These are phyloP conservation scores for Beverwykella pulmonaria DNA, from an alignment of 495 filamentous ascomycete genomes.

Conservation along the genomic window DNA sequence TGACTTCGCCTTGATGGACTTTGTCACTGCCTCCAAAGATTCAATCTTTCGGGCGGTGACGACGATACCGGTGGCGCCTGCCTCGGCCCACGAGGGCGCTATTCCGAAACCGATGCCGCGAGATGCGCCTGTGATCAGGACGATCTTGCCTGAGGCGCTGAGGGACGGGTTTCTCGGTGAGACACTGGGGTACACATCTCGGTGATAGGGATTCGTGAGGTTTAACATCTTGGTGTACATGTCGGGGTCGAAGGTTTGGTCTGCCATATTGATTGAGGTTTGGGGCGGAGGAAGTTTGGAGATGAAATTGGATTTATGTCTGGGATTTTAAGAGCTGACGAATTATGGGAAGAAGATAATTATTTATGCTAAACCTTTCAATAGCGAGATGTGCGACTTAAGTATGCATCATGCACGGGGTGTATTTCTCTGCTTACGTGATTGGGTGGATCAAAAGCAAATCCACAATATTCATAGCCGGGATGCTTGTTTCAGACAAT, in stretches of 20 bases:
- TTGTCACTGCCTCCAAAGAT: not conserved
- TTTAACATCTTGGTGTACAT: not conserved
- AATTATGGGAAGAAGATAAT: too few species aligned
- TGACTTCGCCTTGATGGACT: not conserved
- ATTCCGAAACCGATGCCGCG: constrained; percentile 1
- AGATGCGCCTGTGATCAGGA: constrained; percentile 14
- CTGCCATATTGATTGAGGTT: not conserved
- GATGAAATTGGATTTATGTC: too few species aligned
- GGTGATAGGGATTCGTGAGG: constrained; percentile 4
- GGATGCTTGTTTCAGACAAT: too few species aligned
- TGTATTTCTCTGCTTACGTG: too few species aligned
- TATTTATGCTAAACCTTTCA: too few species aligned
- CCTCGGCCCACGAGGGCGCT: not conserved
- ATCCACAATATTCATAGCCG: too few species aligned
- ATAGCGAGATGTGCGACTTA: too few species aligned
- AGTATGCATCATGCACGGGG: too few species aligned
- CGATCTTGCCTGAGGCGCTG: not conserved
- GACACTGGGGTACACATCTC: constrained; percentile 4
- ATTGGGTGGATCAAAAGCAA: too few species aligned
- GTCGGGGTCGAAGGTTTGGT: constrained; percentile 19
- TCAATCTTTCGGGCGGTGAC: not conserved
- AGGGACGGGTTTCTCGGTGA: not conserved
- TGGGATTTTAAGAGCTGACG: too few species aligned
- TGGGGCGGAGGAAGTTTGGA: too few species aligned
- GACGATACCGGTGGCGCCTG: constrained; percentile 11